A percentile compares a stretch with the other conserved stretches of the same genome.
Conservation (phyloP, 305 asterid species). For the Withania somnifera region DNA sequence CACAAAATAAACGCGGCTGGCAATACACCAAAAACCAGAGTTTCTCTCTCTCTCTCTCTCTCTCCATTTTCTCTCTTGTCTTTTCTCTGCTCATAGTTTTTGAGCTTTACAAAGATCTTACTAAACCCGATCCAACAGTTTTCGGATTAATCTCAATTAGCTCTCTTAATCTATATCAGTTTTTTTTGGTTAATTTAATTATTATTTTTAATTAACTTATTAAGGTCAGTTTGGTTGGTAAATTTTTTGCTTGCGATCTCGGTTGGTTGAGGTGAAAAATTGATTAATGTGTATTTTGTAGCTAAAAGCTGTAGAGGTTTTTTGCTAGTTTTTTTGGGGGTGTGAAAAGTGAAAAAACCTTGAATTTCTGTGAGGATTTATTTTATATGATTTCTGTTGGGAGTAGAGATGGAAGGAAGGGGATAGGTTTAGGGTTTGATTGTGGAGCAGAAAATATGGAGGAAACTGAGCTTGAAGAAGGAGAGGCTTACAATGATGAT, state of each 20-base stretch:
- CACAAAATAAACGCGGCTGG: constrained; percentile 47
- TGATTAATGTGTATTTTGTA: not conserved
- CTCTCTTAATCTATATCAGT: not conserved
- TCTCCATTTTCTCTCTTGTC: constrained; percentile 15
- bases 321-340: no score
- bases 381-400: constrained; percentile 68
- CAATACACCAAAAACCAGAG: constrained; percentile 31
- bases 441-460: constrained; percentile 30
- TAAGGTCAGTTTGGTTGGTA: constrained; percentile 14
- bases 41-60: constrained; percentile 14
- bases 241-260: constrained; percentile 7
- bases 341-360: not conserved
- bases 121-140: constrained; percentile 18
- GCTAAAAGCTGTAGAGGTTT: not conserved
- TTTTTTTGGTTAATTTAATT: not conserved
- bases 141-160: constrained; percentile 3
- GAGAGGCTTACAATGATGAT: constrained; percentile 54
- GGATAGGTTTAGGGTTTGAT: constrained; percentile 54
- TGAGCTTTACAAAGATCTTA: constrained; percentile 28
- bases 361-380: constrained; percentile 13
- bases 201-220: not conserved
- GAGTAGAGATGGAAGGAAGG: constrained; percentile 71
- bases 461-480: constrained; percentile 90
- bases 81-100: constrained; percentile 35
- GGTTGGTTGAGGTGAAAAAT: constrained; percentile 26